Conservation (phyloP, 768 basidiomycete genomes). For the Collybiopsis luxurians region DNA sequence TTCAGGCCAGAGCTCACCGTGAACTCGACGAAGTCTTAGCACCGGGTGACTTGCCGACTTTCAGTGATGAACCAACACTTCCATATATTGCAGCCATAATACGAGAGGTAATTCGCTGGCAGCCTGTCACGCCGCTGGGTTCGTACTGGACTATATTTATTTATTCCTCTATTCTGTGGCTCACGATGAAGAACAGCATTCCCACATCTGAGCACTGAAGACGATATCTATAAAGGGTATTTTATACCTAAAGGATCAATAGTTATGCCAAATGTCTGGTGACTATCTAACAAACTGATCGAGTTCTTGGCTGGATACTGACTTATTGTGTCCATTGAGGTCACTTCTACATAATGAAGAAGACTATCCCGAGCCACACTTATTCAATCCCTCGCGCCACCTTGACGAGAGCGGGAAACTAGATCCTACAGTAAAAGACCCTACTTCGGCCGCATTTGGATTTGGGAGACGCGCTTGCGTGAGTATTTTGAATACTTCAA, state of each 20-base stretch:
- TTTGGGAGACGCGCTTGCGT: background rate
- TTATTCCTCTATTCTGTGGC: background rate
- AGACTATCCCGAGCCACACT: too few relatives aligned
- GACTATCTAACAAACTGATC: too few relatives aligned
- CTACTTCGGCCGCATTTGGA: background rate
- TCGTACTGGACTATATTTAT: background rate
- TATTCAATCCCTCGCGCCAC: too few relatives aligned
- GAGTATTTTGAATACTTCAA: background rate
- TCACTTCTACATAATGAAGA: too few relatives aligned
- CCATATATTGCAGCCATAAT: conserved; percentile 13
- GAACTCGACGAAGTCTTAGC: conserved; percentile 20
- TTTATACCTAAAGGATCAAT: background rate
- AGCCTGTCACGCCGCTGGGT: conserved; percentile 11
- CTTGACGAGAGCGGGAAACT: too few relatives aligned
- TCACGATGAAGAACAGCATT: background rate
- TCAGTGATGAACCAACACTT: background rate
- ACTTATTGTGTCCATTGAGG: too few relatives aligned
- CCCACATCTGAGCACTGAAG: background rate
- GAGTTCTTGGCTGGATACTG: background rate
- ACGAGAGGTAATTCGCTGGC: conserved; percentile 11
- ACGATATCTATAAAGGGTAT: background rate
- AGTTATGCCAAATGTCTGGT: background rate
- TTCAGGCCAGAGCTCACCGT: conserved; percentile 12
- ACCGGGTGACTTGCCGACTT: background rate
- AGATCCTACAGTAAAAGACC: too few relatives aligned